Evolutionary conservation across 2,329 filamentous ascomycete species (phyloP).

Genomic region (Fusarium sp.): DNA sequence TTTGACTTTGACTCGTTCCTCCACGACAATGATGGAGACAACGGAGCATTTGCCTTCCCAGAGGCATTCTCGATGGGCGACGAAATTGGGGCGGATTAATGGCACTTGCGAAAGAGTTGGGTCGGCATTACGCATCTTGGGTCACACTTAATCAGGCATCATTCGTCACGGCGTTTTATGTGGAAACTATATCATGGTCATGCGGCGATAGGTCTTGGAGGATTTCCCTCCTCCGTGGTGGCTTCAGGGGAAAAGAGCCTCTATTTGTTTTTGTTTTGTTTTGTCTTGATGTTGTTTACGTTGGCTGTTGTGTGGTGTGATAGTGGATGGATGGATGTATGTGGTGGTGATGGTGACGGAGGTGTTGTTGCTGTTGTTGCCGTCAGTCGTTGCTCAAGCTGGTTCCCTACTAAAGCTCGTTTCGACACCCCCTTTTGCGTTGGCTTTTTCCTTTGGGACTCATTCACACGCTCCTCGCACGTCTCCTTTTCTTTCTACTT

Average conservation of each 20-base stretch:
- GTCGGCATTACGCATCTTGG: slow-evolving; percentile 45
- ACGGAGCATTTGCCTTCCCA: slow-evolving; percentile 63
- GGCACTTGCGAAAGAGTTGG: slow-evolving; percentile 32
- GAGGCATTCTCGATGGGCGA: slow-evolving; percentile 61
- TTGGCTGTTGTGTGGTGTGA: slow-evolving; percentile 29
- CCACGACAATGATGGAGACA: slow-evolving; percentile 61
- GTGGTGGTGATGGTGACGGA: background rate
- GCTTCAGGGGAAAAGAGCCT: slow-evolving; percentile 47
- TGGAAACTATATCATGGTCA: slow-evolving; percentile 53
- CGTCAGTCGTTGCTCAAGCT: slow-evolving; percentile 14
- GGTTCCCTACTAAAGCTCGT: slow-evolving; percentile 26
- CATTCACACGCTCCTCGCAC: slow-evolving; percentile 14
- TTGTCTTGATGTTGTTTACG: slow-evolving; percentile 28
- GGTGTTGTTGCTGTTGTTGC: background rate
- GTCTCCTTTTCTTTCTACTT: slow-evolving; percentile 35
- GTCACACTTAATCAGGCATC: slow-evolving; percentile 52
- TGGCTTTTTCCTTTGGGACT: slow-evolving; percentile 25
- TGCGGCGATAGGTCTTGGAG: slow-evolving; percentile 50
- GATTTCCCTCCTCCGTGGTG: slow-evolving; percentile 44
- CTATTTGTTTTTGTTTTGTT: slow-evolving; percentile 36
- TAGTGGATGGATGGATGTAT: slow-evolving; percentile 2
- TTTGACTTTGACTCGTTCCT: slow-evolving; percentile 75
- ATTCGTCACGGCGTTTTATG: slow-evolving; percentile 52
- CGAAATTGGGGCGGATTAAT: slow-evolving; percentile 66
- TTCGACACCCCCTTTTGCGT: slow-evolving; percentile 26